These are phyloP conservation scores for Lunularia cruciata DNA, from an alignment of 225 moss, liverwort and hornwort species.

Conservation along the genomic window DNA sequence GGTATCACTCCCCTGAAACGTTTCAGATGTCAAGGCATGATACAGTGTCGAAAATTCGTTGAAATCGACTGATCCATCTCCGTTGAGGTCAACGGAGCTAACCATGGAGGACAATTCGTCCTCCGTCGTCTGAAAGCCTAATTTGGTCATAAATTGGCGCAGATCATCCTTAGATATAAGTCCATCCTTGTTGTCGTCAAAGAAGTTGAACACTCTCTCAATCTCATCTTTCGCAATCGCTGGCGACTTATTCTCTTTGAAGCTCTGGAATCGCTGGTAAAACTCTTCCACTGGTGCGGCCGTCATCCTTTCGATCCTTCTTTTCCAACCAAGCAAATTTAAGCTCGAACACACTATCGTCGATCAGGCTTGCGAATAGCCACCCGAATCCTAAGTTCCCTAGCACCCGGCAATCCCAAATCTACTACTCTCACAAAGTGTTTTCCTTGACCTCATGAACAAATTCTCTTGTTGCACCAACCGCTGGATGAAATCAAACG, in stretches of 20 bases:
- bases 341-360: too few species aligned
- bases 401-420: background rate
- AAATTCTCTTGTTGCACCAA: too few species aligned
- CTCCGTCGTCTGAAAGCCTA: constrained; percentile 25
- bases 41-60: constrained; percentile 25
- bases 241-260: constrained; percentile 8
- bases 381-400: too few species aligned
- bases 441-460: background rate
- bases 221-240: constrained; percentile 24
- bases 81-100: constrained; percentile 25
- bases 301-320: constrained; percentile 8
- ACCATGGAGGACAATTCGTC: constrained; percentile 31
- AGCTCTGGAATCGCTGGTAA: constrained; percentile 9
- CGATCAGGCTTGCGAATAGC: too few species aligned
- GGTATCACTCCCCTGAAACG: constrained; percentile 4
- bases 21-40: constrained; percentile 11
- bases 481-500: too few species aligned
- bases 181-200: constrained; percentile 31
- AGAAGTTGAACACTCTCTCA: constrained; percentile 23
- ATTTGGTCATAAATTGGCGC: constrained; percentile 23
- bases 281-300: constrained; percentile 5
- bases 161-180: constrained; percentile 31
- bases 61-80: constrained; percentile 27
- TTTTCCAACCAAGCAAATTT: background rate
- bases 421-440: background rate